These are phyloP conservation scores for Phaseolus coccineus DNA, from an alignment of 331 rosid genomes.

Conservation along the genomic window DNA sequence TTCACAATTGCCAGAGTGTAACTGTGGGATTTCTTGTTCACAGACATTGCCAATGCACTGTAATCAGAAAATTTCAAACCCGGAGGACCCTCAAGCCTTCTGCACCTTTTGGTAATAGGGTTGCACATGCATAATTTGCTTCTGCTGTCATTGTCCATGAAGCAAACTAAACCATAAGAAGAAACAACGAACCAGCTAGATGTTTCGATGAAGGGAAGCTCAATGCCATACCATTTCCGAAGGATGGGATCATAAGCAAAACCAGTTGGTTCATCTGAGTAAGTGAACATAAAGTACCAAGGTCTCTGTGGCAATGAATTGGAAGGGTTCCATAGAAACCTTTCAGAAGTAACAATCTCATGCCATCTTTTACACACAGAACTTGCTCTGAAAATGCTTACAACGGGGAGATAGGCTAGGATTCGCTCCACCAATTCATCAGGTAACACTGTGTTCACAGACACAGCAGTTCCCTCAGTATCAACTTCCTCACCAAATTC, in stretches of 20 bases:
- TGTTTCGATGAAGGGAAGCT: constrained; percentile 65
- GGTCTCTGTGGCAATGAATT: constrained; percentile 64
- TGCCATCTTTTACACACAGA: constrained; percentile 83
- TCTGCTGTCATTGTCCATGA: constrained; percentile 77
- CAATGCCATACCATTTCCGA: constrained; percentile 81
- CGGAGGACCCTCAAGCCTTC: constrained; percentile 65
- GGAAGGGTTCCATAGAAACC: constrained; percentile 70
- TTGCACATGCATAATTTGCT: constrained; percentile 71
- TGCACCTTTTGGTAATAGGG: constrained; percentile 64
- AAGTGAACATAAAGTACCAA: constrained; percentile 89
- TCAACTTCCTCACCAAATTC: constrained; percentile 64
- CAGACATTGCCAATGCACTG: constrained; percentile 74
- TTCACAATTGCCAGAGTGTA: constrained; percentile 70
- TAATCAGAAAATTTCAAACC: constrained; percentile 71
- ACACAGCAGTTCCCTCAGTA: constrained; percentile 57
- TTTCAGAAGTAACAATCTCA: constrained; percentile 67
- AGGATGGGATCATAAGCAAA: constrained; percentile 72
- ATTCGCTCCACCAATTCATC: constrained; percentile 86
- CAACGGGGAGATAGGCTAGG: constrained; percentile 74
- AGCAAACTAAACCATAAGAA: constrained; percentile 76
- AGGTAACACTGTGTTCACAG: constrained; percentile 67
- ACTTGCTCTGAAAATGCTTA: constrained; percentile 84
- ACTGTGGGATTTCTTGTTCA: constrained; percentile 54
- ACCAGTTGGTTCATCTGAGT: constrained; percentile 72
- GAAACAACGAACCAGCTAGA: constrained; percentile 71